Evolutionary conservation across 768 basidiomycete species (phyloP).

Genomic region (Naganishia vaughanmartiniae): DNA sequence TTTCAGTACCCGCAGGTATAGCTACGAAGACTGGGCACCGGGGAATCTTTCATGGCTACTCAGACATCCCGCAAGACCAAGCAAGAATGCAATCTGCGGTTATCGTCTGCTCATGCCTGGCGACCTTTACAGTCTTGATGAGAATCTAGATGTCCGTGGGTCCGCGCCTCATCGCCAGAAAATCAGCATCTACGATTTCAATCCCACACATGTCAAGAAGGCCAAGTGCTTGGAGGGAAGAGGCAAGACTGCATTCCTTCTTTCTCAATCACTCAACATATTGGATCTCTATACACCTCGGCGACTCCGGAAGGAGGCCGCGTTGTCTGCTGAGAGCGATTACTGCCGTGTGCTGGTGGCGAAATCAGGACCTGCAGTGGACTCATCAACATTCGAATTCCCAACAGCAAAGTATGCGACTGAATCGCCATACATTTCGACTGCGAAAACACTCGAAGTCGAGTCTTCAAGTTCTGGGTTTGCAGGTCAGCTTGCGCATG

Average conservation of each 20-base stretch:
- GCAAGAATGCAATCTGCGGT: background rate
- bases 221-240: background rate
- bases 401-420: background rate
- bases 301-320: background rate
- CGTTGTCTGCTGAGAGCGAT: background rate
- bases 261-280: background rate
- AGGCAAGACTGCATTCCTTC: background rate
- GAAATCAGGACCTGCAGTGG: background rate
- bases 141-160: background rate
- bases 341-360: background rate
- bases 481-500: background rate
- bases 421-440: background rate
- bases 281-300: background rate
- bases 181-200: slow-evolving; percentile 5
- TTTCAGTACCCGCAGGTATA: background rate
- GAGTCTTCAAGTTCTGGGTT: background rate
- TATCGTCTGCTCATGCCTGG: slow-evolving; percentile 9
- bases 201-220: slow-evolving; percentile 4
- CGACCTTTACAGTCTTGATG: background rate
- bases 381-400: background rate
- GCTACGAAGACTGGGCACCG: background rate
- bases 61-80: background rate
- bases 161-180: background rate
- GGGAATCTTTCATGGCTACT: slow-evolving; percentile 4
- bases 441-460: background rate